Evolutionary conservation across 1,284 basidiomycete genomes (phyloP).

Genomic region (Leccinum angustisporum): DNA sequence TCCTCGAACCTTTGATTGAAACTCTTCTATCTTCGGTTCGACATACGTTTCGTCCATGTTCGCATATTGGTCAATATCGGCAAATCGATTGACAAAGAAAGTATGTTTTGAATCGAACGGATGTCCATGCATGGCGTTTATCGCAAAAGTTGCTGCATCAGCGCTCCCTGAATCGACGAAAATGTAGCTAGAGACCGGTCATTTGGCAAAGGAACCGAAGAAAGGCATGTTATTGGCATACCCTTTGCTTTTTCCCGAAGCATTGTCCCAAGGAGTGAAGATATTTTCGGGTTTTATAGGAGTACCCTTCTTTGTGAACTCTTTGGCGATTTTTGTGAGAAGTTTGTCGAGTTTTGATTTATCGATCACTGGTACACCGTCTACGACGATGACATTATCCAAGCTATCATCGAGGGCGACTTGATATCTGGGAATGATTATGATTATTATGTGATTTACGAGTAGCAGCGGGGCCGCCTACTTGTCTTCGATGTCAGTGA

Average conservation of each 20-base stretch:
- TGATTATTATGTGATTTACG: slow-evolving; percentile 11
- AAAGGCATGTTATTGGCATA: slow-evolving; percentile 36
- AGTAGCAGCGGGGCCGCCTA: slow-evolving; percentile 38
- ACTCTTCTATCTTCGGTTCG: slow-evolving; percentile 81
- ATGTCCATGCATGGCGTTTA: slow-evolving; percentile 80
- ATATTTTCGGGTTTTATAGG: slow-evolving; percentile 77
- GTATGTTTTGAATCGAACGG: slow-evolving; percentile 92
- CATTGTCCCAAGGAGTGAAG: slow-evolving; percentile 83
- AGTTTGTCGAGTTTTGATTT: slow-evolving; percentile 77
- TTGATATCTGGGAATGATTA: slow-evolving; percentile 59
- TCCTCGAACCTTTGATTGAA: slow-evolving; percentile 68
- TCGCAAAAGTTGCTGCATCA: slow-evolving; percentile 82
- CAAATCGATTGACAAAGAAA: slow-evolving; percentile 89
- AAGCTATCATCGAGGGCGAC: slow-evolving; percentile 80
- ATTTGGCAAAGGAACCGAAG: slow-evolving; percentile 6
- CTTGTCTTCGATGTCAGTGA: slow-evolving; percentile 93
- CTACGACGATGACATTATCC: slow-evolving; percentile 86
- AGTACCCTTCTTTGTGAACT: slow-evolving; percentile 79
- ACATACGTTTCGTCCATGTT: slow-evolving; percentile 82
- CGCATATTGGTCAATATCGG: slow-evolving; percentile 87
- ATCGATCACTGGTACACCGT: slow-evolving; percentile 87
- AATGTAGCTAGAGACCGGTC: slow-evolving; percentile 59
- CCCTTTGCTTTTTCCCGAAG: slow-evolving; percentile 85
- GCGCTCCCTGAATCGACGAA: slow-evolving; percentile 87
- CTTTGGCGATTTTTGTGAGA: slow-evolving; percentile 75